Evolutionary conservation across 441 rosid species (phyloP), one percentile per base, ranked within the genome.

Genomic region (Erodium moschatum): DNA sequence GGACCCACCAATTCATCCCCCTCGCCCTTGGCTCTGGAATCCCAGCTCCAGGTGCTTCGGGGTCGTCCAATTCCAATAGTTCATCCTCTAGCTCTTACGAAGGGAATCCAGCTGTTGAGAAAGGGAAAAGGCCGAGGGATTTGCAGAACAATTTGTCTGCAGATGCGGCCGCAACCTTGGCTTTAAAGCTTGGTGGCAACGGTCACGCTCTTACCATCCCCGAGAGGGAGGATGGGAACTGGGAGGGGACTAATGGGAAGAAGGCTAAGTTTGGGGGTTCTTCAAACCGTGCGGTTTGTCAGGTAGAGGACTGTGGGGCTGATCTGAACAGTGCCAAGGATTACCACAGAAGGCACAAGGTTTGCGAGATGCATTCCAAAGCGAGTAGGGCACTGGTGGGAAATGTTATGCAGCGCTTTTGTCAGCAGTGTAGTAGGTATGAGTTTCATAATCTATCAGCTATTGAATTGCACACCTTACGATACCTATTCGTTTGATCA

Each of bases 381-480:
- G 94, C 96, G 71, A 82, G 79, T 71, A 89, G 83, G 79, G 99
- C 99, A 7, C 84, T 88, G 20, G 99, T 94, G 20, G 94, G 92
- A 73, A 86, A 83, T 66, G 82, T 82, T 48, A 84, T 94, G 97
- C 99, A 94, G 84, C 87, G 99, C 61, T 94, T 94, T 71, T 94
- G 99, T 84, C 99, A 94, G 83, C 99, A 94, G 82, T 94, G 99
- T 76, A 94, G 98, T 75, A 81, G 97, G 98, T 92, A 81, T 75
- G 85, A n/a, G 0, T 6, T 56, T 21, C 65, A 48, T 29, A 63
- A 19, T 15, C 48, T 19, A 29, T 3, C 27, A 35, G 4, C 2
- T 35, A 35, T 40, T 40, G 5, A 40, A 40, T 6, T 8, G 5
- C 46, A 40, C 11, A 54, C 15, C 20, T 19, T 54, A 8, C 61